These are phyloP conservation scores for Colletotrichum sp. DNA, from an alignment of 2,329 filamentous ascomycete genomes.

Conservation along the genomic window DNA sequence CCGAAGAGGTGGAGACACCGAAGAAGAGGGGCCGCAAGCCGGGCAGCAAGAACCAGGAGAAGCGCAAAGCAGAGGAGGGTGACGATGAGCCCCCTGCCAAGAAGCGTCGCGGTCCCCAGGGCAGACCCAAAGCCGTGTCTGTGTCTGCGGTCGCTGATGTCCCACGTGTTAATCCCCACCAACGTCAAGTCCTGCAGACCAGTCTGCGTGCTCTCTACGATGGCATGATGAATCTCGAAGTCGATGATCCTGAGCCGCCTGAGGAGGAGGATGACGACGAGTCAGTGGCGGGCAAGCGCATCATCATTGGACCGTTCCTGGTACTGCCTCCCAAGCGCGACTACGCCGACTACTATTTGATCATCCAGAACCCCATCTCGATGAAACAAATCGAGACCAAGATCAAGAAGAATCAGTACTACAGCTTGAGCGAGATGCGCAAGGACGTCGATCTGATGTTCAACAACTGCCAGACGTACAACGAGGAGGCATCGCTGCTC, in stretches of 20 bases:
- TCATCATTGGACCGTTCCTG: slow-evolving; percentile 93
- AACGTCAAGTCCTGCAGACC: slow-evolving; percentile 79
- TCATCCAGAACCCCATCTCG: slow-evolving; percentile 91
- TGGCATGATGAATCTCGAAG: slow-evolving; percentile 81
- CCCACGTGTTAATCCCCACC: slow-evolving; percentile 64
- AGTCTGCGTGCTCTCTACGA: slow-evolving; percentile 82
- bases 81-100: slow-evolving; percentile 80
- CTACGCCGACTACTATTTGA: slow-evolving; percentile 93
- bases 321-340: slow-evolving; percentile 87
- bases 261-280: slow-evolving; percentile 63
- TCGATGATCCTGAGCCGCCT: slow-evolving; percentile 68
- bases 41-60: slow-evolving; percentile 70
- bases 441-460: slow-evolving; percentile 86
- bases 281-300: slow-evolving; percentile 67
- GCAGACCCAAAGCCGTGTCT: slow-evolving; percentile 60
- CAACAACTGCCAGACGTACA: slow-evolving; percentile 92
- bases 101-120: slow-evolving; percentile 76
- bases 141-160: slow-evolving; percentile 32
- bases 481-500: slow-evolving; percentile 91
- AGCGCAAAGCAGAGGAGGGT: slow-evolving; percentile 84
- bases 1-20: slow-evolving; percentile 74
- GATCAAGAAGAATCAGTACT: slow-evolving; percentile 96
- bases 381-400: slow-evolving; percentile 95
- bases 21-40: slow-evolving; percentile 90
- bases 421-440: slow-evolving; percentile 77